Base-by-base conservation (phyloP, 306 rosid species). In the Canavalia gladiata region DNA sequence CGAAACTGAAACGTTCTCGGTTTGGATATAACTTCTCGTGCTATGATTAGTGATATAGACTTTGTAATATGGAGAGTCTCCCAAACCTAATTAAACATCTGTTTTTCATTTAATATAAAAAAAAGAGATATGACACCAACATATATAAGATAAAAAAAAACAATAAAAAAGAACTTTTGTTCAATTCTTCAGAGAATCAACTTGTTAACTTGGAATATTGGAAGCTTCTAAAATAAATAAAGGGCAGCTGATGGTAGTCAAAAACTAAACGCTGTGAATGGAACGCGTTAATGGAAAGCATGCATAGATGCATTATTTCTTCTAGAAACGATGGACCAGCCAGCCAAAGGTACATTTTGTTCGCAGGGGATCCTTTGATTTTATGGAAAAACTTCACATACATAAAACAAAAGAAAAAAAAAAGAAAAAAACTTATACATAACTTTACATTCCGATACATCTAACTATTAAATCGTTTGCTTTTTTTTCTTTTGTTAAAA, bases 201-300 rank as follows among this genome's bases (percentile, higher is more conserved):
- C 29, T 71, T n/a, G 33, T 41, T 30, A 58, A 29, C 42, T 74
- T 74, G 8, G 43, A 57, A 42, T 10, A 42, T 74, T 56, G 79
- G 11, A 74, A 52, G 12, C 50, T 35, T 72, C 64, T 72, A 51
- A 72, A 74, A 57, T 50, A 9, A 42, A 56, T 50, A 9, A 42
- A 56, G 33, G 78, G 41, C 30, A 56, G 41, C 30, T 55, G 42
- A 37, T 8, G 65, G 39, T 1, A 39, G 68, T 74, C 12, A 41
- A 74, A 74, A 74, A 50, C 52, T 28, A 41, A 56, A 42, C 10
- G 78, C 55, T 28, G 42, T 74, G 56, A 73, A 41, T 29, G 55
- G 43, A 69, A 4, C 10, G 4, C 29, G 59, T 30, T 68, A 18
- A 46, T 68, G 57, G 37, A 41, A 64, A 64, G 7, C 7, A 18